Evolutionary conservation across 2,329 filamentous ascomycete genomes (phyloP).

Genomic region (Beauveria pseudobassiana): DNA sequence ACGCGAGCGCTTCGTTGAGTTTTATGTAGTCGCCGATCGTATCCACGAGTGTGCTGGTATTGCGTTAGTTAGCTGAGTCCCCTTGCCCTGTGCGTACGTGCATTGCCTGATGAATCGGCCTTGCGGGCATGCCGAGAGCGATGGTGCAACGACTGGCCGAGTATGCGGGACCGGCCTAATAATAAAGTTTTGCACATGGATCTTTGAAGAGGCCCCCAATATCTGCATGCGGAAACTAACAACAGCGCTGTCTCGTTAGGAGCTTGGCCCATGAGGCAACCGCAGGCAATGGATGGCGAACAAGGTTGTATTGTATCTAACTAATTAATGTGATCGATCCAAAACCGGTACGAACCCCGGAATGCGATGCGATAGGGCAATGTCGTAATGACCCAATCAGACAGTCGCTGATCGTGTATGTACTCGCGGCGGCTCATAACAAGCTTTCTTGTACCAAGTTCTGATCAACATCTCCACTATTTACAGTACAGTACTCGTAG

Average conservation of each 20-base stretch:
- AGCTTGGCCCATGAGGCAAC: not conserved
- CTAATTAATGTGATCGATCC: not conserved
- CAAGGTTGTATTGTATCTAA: not conserved
- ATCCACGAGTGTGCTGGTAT: not conserved
- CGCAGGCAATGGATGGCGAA: not conserved
- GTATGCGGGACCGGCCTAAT: too few species aligned
- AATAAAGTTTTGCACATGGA: not conserved
- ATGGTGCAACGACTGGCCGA: not conserved
- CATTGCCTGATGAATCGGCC: not conserved
- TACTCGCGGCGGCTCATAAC: not conserved
- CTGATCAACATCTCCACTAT: not conserved
- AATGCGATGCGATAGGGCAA: not conserved
- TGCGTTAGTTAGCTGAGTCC: not conserved
- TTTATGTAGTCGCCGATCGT: not conserved
- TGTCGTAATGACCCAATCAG: not conserved
- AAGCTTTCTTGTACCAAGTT: too few species aligned
- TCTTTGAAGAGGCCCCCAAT: not conserved
- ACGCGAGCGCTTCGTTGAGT: not conserved
- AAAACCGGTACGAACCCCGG: not conserved
- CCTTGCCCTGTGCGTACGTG: not conserved
- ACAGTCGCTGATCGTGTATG: not conserved
- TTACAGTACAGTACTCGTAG: not conserved
- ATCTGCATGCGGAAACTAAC: not conserved
- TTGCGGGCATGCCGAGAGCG: not conserved
- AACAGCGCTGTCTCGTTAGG: not conserved